A percentile compares a stretch with the other conserved stretches of the same genome.
phyloP scores from a whole-genome alignment of 768 basidiomycete species.

The Lanmaoa rubissima region DNA sequence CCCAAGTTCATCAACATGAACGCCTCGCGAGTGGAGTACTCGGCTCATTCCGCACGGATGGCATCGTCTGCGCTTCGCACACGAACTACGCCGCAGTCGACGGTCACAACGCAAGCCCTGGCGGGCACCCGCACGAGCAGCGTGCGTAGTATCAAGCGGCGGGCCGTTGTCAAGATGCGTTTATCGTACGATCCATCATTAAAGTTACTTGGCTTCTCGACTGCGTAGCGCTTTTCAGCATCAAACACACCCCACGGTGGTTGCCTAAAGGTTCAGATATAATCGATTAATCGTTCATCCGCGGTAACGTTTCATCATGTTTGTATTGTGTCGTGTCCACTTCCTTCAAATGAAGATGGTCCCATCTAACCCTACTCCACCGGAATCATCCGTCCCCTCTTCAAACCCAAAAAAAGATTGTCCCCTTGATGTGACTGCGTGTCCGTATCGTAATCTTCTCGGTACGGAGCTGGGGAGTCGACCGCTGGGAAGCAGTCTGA shows the following conservation, averaged over 20 bases:
- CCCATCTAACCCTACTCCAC: background rate
- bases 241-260: background rate
- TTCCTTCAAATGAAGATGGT: background rate
- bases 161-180: background rate
- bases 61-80: background rate
- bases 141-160: conserved; percentile 7
- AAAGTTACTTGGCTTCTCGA: background rate
- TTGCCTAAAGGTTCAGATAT: no score
- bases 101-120: conserved; percentile 8
- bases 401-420: conserved; percentile 4
- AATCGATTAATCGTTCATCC: background rate
- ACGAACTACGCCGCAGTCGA: conserved; percentile 7
- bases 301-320: conserved; percentile 6
- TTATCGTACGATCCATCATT: background rate
- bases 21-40: background rate
- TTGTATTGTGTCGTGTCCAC: background rate
- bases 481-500: no score
- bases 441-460: no score
- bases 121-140: conserved; percentile 15
- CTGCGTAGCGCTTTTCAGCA: background rate
- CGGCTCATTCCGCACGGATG: conserved; percentile 2
- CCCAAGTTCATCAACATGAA: background rate
- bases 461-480: no score
- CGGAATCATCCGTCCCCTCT: background rate
- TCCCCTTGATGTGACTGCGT: background rate